Evolutionary conservation across 1,284 basidiomycete species (phyloP).

Genomic region (Austroboletus olivaceoglutinosus): DNA sequence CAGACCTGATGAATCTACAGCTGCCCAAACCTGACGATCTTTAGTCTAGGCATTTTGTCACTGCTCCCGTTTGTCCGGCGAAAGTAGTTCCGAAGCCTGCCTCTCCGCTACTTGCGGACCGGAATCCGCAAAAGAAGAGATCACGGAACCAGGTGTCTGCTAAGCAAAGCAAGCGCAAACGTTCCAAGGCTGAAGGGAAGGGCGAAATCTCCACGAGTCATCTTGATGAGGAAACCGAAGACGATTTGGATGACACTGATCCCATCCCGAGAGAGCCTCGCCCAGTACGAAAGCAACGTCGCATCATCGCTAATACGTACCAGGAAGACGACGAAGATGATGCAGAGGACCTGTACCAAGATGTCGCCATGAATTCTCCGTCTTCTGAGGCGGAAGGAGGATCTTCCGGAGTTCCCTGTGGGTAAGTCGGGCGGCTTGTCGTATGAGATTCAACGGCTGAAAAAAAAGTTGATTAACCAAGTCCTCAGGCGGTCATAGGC

Average conservation of each 20-base stretch:
- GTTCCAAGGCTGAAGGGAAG: conserved; percentile 45
- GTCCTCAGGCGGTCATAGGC: neutral
- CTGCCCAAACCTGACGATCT: conserved; percentile 13
- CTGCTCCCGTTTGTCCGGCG: conserved; percentile 37
- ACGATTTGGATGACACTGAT: conserved; percentile 12
- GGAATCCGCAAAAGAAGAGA: conserved; percentile 23
- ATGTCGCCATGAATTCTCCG: conserved; percentile 17
- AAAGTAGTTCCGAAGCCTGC: conserved; percentile 9
- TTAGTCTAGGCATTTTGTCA: conserved; percentile 55
- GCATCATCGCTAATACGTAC: conserved; percentile 14
- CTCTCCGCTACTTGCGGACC: neutral
- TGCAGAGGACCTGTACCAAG: conserved; percentile 17
- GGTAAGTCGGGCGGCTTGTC: conserved; percentile 7
- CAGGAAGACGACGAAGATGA: conserved; percentile 28
- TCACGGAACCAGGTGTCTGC: conserved; percentile 11
- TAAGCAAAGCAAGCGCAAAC: conserved; percentile 38
- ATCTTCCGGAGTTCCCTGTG: neutral
- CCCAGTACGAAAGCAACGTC: conserved; percentile 29
- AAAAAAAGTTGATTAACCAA: neutral
- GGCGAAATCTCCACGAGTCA: conserved; percentile 31
- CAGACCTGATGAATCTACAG: neutral
- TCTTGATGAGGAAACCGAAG: conserved; percentile 27
- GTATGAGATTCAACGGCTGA: neutral
- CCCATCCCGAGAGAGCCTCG: conserved; percentile 15
- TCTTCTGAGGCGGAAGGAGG: neutral